Base-by-base conservation (phyloP, 345 rosid genomes). In the Euphorbia pulcherrima region DNA sequence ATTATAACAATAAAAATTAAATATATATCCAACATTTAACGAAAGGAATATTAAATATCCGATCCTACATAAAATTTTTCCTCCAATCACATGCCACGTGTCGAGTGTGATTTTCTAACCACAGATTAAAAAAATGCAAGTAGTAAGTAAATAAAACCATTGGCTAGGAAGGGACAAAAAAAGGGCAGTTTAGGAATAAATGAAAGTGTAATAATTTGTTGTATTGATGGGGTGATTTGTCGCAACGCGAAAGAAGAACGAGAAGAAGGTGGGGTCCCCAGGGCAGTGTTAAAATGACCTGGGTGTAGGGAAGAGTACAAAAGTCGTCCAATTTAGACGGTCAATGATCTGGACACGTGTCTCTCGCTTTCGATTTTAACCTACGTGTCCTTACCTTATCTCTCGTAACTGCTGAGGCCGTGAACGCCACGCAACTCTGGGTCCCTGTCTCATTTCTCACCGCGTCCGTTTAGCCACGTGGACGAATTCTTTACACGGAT, bases 351-450 rank as follows among this genome's bases (percentile, higher is more conserved):
- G 3, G 76, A 77, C 85, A 68, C 77, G 80, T 82, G 85, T 64
- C 8, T 6, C 7, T 0, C 23, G 11, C 20, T 14, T 14, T 8
- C 2, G 5, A 30, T 21, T 2, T 29, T 26, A 0, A 17, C 1
- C 21, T 50, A 50, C 66, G 72, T 69, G 65, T 64, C 66, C 0
- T 16, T 8, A n/a, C 16, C 66, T 35, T 1, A 9, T 50, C 27
- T 18, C 1, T 10, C 37, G 17, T 6, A 14, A 9, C 39, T 13
- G 13, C 41, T 18, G 8, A 8, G 67, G 61, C 70, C 68, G 69
- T 65, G 83, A 64, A 57, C 62, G 47, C 74, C 90, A 84, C 86
- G 85, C 84, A 86, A 82, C 68, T 71, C 67, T 60, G 78, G 83
- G 40, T 74, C 81, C 81, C 3, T n/a, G 4, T 39, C 10, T 4